Evolutionary conservation across 2,329 filamentous ascomycete genomes (phyloP), one percentile per base, ranked within the genome.

Genomic region (Colletotrichum sp.): DNA sequence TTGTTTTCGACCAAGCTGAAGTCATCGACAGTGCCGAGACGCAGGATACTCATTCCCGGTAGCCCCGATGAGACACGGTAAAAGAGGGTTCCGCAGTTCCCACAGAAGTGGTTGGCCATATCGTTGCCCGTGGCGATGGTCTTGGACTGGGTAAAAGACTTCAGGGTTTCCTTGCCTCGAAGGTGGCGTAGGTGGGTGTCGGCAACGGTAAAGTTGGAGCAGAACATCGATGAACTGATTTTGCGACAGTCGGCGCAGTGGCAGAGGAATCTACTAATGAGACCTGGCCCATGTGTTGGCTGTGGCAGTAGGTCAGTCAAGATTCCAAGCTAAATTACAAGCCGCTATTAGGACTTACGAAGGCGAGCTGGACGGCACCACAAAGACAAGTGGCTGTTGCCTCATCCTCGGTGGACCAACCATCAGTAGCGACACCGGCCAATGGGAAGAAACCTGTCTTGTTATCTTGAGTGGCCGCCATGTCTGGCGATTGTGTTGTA

Each of bases 31-130:
- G 90, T 92, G 0, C 92, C 92, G 66, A 92, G 87, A 0, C 92
- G 83, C 75, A 90, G 68, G 63, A 93, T 88, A 49, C 82, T 88
- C 59, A 76, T 73, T 0, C 85, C 89, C 0, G 90, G 89, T 69
- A 85, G 89, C 0, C 80, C 83, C 2, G 82, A 79, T 6, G 88
- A 83, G 10, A 87, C 81, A 1, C 92, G 87, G 78, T 92, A 93
- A 90, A 93, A 89, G 6, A 93, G 85, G 0, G 88, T 89, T 1
- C 92, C 92, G 79, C 92, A 94, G 0, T 85, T 89, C 0, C 80
- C 83, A 78, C 92, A 94, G 82, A 93, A 94, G 80, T 87, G 85
- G 79, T 93, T 93, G 9, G 89, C 89, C 92, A 93, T 94, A 8
- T 66, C 81, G 70, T 87, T 85, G 4, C 85, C 85, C 0, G 86